These are phyloP conservation scores for Aspergillus taichungensis DNA, from an alignment of 495 filamentous ascomycete species.

Conservation along the genomic window DNA sequence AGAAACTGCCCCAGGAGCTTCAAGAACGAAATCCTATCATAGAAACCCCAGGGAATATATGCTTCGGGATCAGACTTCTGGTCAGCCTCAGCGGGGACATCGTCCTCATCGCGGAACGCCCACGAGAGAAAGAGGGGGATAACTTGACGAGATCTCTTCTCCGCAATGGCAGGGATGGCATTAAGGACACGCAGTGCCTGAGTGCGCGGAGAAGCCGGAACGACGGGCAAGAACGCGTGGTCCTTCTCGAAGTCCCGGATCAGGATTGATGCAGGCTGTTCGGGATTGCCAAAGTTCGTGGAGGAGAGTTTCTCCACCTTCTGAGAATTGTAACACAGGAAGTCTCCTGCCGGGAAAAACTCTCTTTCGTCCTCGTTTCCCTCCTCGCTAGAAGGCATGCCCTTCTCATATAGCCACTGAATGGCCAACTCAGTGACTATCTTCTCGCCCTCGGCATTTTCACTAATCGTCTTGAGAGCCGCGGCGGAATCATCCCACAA, in stretches of 20 bases:
- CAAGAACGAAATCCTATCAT: conserved; percentile 75
- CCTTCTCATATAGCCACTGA: conserved; percentile 62
- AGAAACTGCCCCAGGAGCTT: conserved; percentile 73
- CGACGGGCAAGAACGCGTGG: conserved; percentile 21
- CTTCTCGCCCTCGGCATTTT: conserved; percentile 61
- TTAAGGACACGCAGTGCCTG: conserved; percentile 76
- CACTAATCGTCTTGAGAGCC: conserved; percentile 65
- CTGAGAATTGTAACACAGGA: conserved; percentile 70
- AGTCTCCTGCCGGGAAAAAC: conserved; percentile 42
- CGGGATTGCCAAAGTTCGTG: conserved; percentile 16
- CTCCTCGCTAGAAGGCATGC: conserved; percentile 22
- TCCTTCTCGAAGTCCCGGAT: conserved; percentile 26
- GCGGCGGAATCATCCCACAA: conserved; percentile 77
- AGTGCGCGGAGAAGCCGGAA: conserved; percentile 46
- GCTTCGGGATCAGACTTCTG: conserved; percentile 8
- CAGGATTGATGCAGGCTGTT: conserved; percentile 15
- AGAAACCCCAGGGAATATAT: conserved; percentile 43
- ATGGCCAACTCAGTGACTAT: conserved; percentile 66
- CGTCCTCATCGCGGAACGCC: conserved; percentile 46
- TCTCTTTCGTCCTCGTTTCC: conserved; percentile 16
- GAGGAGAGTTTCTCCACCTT: conserved; percentile 42
- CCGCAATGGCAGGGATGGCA: conserved; percentile 63
- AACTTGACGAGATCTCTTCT: conserved; percentile 74
- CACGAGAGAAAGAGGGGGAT: conserved; percentile 82
- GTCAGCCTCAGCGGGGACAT: conserved; percentile 26